These are phyloP conservation scores for Groenewaldozyma sp. DNA, from an alignment of 1,139 yeast genomes.

Conservation along the genomic window DNA sequence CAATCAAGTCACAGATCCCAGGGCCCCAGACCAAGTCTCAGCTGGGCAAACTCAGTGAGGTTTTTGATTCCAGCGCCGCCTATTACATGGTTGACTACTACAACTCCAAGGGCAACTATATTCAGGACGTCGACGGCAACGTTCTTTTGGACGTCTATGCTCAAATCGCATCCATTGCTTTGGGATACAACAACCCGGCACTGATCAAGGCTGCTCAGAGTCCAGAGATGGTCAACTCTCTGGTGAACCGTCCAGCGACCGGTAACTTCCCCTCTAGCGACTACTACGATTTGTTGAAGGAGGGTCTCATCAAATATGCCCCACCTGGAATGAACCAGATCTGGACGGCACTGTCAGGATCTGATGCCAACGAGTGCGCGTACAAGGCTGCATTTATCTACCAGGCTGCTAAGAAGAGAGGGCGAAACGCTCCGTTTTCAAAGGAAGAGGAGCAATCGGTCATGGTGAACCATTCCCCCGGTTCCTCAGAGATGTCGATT, in stretches of 20 bases:
- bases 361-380: constrained; percentile 79
- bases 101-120: constrained; percentile 61
- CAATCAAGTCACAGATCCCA: constrained; percentile 44
- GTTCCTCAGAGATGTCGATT: constrained; percentile 63
- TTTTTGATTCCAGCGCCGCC: constrained; percentile 57
- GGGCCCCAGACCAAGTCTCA: constrained; percentile 50
- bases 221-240: constrained; percentile 55
- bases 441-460: constrained; percentile 51
- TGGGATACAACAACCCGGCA: constrained; percentile 73
- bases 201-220: constrained; percentile 53
- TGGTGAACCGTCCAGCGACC: constrained; percentile 68
- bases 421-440: constrained; percentile 38
- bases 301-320: constrained; percentile 28
- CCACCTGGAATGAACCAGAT: constrained; percentile 25
- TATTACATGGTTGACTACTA: constrained; percentile 62
- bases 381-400: constrained; percentile 78
- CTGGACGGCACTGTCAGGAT: constrained; percentile 75
- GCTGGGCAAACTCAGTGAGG: constrained; percentile 41
- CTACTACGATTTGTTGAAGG: constrained; percentile 46
- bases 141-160: constrained; percentile 59
- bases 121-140: constrained; percentile 66
- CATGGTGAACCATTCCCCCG: constrained; percentile 64
- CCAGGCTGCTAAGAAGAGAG: constrained; percentile 55
- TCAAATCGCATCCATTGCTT: constrained; percentile 68
- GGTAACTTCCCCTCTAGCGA: constrained; percentile 69